Percentiles rank a stretch among this genome's conserved stretches.
Conservation (phyloP, 2,329 filamentous ascomycete genomes). For the Fusarium coffeatum region DNA sequence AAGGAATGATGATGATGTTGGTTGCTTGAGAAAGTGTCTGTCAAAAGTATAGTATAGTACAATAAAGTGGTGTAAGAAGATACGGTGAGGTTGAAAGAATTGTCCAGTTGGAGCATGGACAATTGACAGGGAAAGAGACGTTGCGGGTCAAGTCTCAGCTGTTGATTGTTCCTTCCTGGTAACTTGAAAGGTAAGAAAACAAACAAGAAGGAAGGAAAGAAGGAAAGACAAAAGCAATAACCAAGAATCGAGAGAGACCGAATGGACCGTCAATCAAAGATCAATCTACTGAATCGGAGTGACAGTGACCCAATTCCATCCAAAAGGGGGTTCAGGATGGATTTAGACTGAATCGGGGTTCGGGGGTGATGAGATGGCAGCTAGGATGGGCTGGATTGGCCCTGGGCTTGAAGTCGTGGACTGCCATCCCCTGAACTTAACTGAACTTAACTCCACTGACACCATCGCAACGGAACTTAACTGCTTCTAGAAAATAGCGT, state of each 20-base stretch:
- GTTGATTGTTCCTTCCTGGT: conserved; percentile 9
- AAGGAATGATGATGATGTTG: conserved; percentile 23
- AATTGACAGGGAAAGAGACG: conserved; percentile 18
- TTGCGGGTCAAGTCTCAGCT: conserved; percentile 8
- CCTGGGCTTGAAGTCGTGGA: not conserved
- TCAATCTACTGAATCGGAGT: conserved; percentile 13
- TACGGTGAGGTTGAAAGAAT: conserved; percentile 25
- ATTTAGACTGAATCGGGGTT: conserved; percentile 39
- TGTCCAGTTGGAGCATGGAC: not conserved
- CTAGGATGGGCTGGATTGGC: not conserved
- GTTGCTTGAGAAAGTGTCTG: not conserved
- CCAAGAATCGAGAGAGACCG: conserved; percentile 24
- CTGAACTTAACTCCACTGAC: conserved; percentile 30
- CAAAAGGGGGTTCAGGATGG: conserved; percentile 45
- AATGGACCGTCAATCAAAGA: conserved; percentile 2
- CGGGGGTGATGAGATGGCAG: conserved; percentile 11
- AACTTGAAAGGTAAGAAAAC: conserved; percentile 1
- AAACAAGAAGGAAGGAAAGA: conserved; percentile 16
- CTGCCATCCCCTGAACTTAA: conserved; percentile 8
- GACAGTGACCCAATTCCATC: conserved; percentile 23
- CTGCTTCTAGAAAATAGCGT: conserved; percentile 32
- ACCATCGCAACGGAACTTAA: conserved; percentile 18
- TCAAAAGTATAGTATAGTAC: not conserved
- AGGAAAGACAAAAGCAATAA: conserved; percentile 5
- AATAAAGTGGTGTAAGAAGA: conserved; percentile 4